Percentiles rank a stretch among this genome's conserved stretches.
These are phyloP conservation scores for Fusarium haematococcum DNA, from an alignment of 2,329 filamentous ascomycete species.

Conservation along the genomic window DNA sequence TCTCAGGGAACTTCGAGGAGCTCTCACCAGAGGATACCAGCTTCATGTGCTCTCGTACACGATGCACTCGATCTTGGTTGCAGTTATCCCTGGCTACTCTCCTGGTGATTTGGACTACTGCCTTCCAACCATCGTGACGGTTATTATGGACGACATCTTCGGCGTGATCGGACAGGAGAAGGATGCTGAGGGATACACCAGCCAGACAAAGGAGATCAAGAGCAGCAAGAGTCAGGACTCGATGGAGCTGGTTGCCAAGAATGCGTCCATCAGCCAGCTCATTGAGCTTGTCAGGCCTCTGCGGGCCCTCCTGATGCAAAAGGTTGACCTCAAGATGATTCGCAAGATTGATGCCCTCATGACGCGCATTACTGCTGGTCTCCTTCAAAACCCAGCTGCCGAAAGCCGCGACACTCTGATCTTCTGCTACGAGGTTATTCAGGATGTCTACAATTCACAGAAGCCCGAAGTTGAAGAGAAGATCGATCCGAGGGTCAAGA, in stretches of 20 bases:
- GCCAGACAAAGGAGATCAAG: slow-evolving; percentile 97
- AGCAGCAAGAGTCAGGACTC: slow-evolving; percentile 98
- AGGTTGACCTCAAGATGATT: slow-evolving; percentile 83
- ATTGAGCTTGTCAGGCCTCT: slow-evolving; percentile 83
- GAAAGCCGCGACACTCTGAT: slow-evolving; percentile 86
- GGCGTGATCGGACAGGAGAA: slow-evolving; percentile 94
- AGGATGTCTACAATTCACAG: slow-evolving; percentile 80
- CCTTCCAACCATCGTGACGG: slow-evolving; percentile 78
- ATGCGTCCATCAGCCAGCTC: slow-evolving; percentile 79
- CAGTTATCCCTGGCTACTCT: slow-evolving; percentile 76
- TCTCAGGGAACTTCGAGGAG: slow-evolving; percentile 88
- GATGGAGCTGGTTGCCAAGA: slow-evolving; percentile 91
- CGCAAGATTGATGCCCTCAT: slow-evolving; percentile 93
- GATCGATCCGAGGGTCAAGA: slow-evolving; percentile 72
- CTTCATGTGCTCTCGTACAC: slow-evolving; percentile 96
- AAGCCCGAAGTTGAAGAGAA: slow-evolving; percentile 64
- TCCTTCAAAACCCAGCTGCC: slow-evolving; percentile 84
- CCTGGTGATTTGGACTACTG: slow-evolving; percentile 93
- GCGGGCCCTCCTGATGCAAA: slow-evolving; percentile 82
- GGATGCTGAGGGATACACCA: slow-evolving; percentile 94
- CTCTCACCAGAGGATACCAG: slow-evolving; percentile 88
- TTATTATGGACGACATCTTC: slow-evolving; percentile 98
- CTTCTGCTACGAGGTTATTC: slow-evolving; percentile 95
- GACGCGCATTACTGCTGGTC: slow-evolving; percentile 82
- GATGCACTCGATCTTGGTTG: slow-evolving; percentile 88